Base-by-base conservation (phyloP, 129 eudicot species). In the Chrysanthemum makinoi region DNA sequence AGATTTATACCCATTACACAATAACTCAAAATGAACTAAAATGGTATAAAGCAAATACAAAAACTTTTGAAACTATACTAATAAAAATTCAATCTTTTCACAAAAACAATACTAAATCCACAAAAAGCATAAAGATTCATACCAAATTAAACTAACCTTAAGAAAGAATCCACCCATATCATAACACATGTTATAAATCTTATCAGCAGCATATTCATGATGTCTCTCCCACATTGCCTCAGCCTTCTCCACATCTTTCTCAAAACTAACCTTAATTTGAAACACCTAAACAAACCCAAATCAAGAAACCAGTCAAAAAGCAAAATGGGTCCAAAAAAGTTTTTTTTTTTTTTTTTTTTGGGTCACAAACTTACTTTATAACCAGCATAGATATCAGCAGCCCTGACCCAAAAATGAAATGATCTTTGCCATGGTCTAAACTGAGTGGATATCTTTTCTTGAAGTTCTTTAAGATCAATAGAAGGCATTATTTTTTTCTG, bases 221-320 rank as follows among this genome's bases (percentile, higher is more conserved):
- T 89, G 98, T 61, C 86, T 85, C 80, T 89, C 98, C 98, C 98
- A 93, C 98, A 93, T 83, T 86, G 74, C 87, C 58, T 93, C 98
- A 77, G 90, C 89, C 83, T 85, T 93, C 72, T 83, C 78, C 72
- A 72, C 90, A 84, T 94, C 89, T 80, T 87, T 94, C 78, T 80
- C 98, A 24, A 94, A 89, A 82, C 84, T 70, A 63, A 87, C 96
- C 79, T 86, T 71, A 28, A 84, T 46, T 82, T 89, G 98, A 89
- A 94, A 94, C 79, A 82, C 96, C 98, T 94, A 72, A 44, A 77
- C 51, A 60, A 6, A 44, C 49, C 50, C 66, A 69, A 70, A 52
- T 46, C 51, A 80, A 52, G 2, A 61, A 39, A 28, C 15, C 0
- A 51, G 18, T 14, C 15, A 62, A 62, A 28, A 11, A n/a, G 10